A percentile compares a stretch with the other conserved stretches of the same genome.
phyloP scores from a whole-genome alignment of 495 filamentous ascomycete genomes.

The Hyaloscypha finlandica region DNA sequence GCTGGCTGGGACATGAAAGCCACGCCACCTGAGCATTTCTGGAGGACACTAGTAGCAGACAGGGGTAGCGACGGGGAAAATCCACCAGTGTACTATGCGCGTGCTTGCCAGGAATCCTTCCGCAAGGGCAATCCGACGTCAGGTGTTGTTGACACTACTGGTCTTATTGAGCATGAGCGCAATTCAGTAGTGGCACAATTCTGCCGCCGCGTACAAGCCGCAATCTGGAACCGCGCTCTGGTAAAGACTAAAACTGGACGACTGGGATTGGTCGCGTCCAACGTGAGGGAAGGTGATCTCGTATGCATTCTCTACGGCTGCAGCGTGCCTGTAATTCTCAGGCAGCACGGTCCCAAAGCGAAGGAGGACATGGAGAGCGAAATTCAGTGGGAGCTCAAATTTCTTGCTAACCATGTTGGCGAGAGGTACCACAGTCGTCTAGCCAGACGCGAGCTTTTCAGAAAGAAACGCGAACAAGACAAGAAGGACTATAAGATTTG shows the following conservation, averaged over 20 bases:
- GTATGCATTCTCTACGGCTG: slow-evolving; percentile 5
- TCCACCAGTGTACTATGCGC: background rate
- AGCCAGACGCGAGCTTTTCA: background rate
- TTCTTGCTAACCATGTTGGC: slow-evolving; percentile 7
- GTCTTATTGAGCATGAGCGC: slow-evolving; percentile 2
- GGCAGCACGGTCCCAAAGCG: background rate
- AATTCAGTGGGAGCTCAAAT: slow-evolving; percentile 12
- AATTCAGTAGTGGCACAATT: slow-evolving; percentile 5
- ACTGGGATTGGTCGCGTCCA: background rate
- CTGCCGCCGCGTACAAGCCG: slow-evolving; percentile 3
- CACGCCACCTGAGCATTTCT: slow-evolving; percentile 7
- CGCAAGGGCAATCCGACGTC: background rate
- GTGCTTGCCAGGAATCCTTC: background rate
- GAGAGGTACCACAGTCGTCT: slow-evolving; percentile 8
- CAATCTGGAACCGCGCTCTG: background rate
- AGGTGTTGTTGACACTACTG: slow-evolving; percentile 2
- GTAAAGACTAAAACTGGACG: background rate
- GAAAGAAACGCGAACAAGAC: slow-evolving; percentile 8
- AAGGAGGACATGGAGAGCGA: slow-evolving; percentile 5
- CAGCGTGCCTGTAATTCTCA: slow-evolving; percentile 1
- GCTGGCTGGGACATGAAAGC: background rate
- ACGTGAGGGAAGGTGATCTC: background rate
- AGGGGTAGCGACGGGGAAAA: background rate
- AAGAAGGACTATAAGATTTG: background rate
- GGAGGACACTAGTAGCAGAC: slow-evolving; percentile 4